Percentiles rank a stretch among this genome's conserved stretches.
phyloP scores from a whole-genome alignment of 306 rosid genomes.

The Notholithocarpus densiflorus region DNA sequence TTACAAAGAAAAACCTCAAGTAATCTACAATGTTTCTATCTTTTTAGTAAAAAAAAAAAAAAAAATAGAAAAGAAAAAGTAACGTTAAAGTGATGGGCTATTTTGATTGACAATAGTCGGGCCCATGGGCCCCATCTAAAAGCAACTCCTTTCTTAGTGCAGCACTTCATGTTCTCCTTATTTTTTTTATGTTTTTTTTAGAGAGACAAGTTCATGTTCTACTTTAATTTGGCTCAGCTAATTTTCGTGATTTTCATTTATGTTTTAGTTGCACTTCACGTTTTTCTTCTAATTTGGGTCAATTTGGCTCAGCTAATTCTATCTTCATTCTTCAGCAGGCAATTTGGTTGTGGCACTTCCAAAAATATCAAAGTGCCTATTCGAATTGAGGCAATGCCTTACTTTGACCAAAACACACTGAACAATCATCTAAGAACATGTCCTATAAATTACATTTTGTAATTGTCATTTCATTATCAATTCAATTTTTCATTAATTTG shows the following conservation, averaged over 20 bases:
- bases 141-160: too few species aligned
- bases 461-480: too few species aligned
- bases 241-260: background rate
- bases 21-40: too few species aligned
- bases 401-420: background rate
- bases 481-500: background rate
- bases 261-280: background rate
- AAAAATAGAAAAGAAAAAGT: too few species aligned
- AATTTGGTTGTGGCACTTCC: background rate
- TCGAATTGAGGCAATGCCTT: background rate
- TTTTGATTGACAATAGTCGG: too few species aligned
- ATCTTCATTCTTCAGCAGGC: background rate
- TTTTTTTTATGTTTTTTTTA: too few species aligned
- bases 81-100: too few species aligned
- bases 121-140: too few species aligned
- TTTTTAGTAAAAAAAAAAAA: too few species aligned
- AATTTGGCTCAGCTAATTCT: background rate
- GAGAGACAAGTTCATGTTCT: too few species aligned
- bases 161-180: too few species aligned
- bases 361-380: background rate
- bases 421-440: background rate
- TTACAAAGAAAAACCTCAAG: too few species aligned
- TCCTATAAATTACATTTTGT: background rate
- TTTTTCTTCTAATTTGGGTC: background rate
- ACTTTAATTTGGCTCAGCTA: background rate